Conservation (phyloP, 2,329 filamentous ascomycete genomes). For the Nemania sp. region DNA sequence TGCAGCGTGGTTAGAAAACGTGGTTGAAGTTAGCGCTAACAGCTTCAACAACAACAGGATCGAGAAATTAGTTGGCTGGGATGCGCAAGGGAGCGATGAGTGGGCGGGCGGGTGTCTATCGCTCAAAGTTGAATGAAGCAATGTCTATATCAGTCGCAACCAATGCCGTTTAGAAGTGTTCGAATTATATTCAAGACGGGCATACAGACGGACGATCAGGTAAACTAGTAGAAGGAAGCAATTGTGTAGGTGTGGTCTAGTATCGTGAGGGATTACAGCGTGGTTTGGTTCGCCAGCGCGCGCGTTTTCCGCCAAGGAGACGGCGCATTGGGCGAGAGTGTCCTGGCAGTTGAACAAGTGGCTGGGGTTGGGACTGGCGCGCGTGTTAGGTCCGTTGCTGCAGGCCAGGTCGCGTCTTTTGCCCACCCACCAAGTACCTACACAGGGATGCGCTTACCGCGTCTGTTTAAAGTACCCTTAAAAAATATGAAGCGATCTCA, state of each 20-base stretch:
- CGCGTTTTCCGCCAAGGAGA: slow-evolving; percentile 25
- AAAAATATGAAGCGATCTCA: neutral
- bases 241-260: slow-evolving; percentile 19
- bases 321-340: slow-evolving; percentile 9
- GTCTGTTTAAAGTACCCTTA: neutral
- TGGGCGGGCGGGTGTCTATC: slow-evolving; percentile 4
- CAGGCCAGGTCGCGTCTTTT: slow-evolving; percentile 13
- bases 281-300: slow-evolving; percentile 2
- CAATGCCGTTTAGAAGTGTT: slow-evolving; percentile 18
- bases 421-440: no score
- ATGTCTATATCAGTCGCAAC: slow-evolving; percentile 34
- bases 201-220: neutral
- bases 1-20: neutral
- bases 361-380: slow-evolving; percentile 8
- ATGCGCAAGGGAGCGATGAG: slow-evolving; percentile 28
- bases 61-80: slow-evolving; percentile 30
- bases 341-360: neutral
- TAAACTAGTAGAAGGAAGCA: neutral
- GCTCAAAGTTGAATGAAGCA: slow-evolving; percentile 31
- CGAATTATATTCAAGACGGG: slow-evolving; percentile 24
- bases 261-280: slow-evolving; percentile 33
- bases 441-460: slow-evolving; percentile 5
- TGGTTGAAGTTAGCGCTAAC: slow-evolving; percentile 9
- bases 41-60: slow-evolving; percentile 17
- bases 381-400: neutral